Percentiles rank a stretch among this genome's conserved stretches.
These are phyloP conservation scores for Rhynchosporium secalis DNA, from an alignment of 2,329 filamentous ascomycete species.

Conservation along the genomic window DNA sequence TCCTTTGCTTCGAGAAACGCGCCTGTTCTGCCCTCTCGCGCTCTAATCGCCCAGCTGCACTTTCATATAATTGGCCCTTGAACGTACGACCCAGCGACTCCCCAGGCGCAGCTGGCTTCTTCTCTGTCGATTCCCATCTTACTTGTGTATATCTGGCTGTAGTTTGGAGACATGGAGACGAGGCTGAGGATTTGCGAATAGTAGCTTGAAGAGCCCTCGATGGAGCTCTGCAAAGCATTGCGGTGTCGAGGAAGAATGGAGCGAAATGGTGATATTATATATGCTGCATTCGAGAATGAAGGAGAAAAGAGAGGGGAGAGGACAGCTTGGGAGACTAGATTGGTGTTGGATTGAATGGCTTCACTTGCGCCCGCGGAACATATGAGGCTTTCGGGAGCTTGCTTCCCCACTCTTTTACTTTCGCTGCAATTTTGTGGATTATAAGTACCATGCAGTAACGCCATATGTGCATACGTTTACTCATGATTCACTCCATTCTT, in stretches of 20 bases:
- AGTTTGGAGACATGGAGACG: constrained; percentile 27
- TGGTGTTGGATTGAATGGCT: neutral
- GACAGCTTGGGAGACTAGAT: neutral
- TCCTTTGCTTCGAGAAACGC: constrained; percentile 47
- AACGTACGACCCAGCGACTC: constrained; percentile 43
- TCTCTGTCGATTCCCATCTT: constrained; percentile 35
- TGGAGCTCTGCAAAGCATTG: constrained; percentile 33
- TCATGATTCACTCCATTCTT: neutral
- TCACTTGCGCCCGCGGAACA: neutral
- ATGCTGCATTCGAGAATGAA: neutral
- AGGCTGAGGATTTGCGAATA: constrained; percentile 24
- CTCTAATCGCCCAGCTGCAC: constrained; percentile 54
- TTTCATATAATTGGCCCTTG: constrained; percentile 60
- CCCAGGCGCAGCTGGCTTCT: constrained; percentile 19
- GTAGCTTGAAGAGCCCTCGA: constrained; percentile 32
- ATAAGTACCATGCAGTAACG: neutral
- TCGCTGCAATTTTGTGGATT: neutral
- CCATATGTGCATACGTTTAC: constrained; percentile 7
- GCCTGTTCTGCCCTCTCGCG: constrained; percentile 56
- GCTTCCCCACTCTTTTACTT: constrained; percentile 5
- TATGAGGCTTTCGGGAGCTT: neutral
- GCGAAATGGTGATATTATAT: constrained; percentile 1
- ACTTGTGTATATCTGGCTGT: constrained; percentile 22
- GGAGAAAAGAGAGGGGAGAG: neutral
- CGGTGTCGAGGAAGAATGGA: neutral